Evolutionary conservation across 208 protist genomes (phyloP).

Genomic region (Leishmania turanica): DNA sequence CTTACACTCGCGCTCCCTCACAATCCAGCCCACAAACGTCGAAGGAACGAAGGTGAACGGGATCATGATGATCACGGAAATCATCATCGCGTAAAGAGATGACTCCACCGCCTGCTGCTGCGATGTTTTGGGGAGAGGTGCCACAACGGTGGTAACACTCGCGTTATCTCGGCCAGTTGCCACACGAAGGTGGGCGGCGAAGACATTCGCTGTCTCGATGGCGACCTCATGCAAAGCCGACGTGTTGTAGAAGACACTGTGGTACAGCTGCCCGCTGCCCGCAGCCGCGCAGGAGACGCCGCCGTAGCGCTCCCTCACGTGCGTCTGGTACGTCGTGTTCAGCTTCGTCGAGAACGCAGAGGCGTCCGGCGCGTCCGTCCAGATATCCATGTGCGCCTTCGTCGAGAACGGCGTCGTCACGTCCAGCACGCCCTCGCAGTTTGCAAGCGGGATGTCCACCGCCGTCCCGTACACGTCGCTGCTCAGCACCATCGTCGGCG

Average conservation of each 20-base stretch:
- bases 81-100: conserved; percentile 13
- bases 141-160: background rate
- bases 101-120: background rate
- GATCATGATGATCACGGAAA: conserved; percentile 45
- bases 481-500: conserved; percentile 26
- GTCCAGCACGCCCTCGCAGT: conserved; percentile 34
- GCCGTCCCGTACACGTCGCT: conserved; percentile 32
- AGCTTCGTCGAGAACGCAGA: background rate
- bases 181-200: conserved; percentile 26
- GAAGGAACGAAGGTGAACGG: conserved; percentile 67
- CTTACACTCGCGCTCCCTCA: conserved; percentile 67
- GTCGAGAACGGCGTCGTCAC: conserved; percentile 10
- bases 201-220: conserved; percentile 44
- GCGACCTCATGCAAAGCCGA: conserved; percentile 42
- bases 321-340: conserved; percentile 13
- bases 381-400: conserved; percentile 19
- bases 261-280: background rate
- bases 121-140: background rate
- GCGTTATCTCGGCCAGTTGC: background rate
- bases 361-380: conserved; percentile 1
- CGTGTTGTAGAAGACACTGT: conserved; percentile 38
- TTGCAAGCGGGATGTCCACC: conserved; percentile 34
- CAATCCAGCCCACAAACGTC: conserved; percentile 57
- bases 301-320: conserved; percentile 7
- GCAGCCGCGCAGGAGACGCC: background rate